These are phyloP conservation scores for Monotropa hypopitys DNA, from an alignment of 179 eudicot species.

Conservation along the genomic window DNA sequence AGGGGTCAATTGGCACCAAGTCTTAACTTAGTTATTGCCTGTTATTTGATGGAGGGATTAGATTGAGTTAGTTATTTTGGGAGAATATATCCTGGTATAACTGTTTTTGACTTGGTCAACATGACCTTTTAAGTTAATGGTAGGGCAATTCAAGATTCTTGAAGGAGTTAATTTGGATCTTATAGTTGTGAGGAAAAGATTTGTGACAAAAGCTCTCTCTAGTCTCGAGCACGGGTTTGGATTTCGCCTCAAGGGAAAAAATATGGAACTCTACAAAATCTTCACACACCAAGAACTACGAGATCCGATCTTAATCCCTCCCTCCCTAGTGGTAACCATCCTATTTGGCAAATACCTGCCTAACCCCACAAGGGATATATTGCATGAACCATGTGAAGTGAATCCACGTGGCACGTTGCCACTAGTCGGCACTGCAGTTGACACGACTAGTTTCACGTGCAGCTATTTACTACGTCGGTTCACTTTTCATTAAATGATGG, in stretches of 20 bases:
- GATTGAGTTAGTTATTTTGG: constrained; percentile 8
- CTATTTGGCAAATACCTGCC: neutral
- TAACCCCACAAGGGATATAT: neutral
- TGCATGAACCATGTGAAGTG: neutral
- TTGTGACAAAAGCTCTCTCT: neutral
- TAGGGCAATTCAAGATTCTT: constrained; percentile 4
- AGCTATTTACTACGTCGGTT: no score
- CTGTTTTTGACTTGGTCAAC: constrained; percentile 5
- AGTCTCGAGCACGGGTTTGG: neutral
- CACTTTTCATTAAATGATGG: no score
- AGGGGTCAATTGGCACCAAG: neutral
- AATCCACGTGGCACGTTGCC: no score
- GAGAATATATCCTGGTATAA: neutral
- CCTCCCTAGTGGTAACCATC: no score
- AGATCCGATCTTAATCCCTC: neutral
- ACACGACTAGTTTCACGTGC: no score
- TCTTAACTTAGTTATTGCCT: constrained; percentile 8
- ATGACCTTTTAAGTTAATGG: neutral
- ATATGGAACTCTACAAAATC: neutral
- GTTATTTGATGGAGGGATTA: constrained; percentile 5
- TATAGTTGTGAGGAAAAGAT: neutral
- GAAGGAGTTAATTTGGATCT: neutral
- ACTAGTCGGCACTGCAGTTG: no score
- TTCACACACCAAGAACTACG: neutral
- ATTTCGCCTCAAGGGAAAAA: neutral